Conservation (phyloP, 257 asterid genomes). For the Penstemon davidsonii region DNA sequence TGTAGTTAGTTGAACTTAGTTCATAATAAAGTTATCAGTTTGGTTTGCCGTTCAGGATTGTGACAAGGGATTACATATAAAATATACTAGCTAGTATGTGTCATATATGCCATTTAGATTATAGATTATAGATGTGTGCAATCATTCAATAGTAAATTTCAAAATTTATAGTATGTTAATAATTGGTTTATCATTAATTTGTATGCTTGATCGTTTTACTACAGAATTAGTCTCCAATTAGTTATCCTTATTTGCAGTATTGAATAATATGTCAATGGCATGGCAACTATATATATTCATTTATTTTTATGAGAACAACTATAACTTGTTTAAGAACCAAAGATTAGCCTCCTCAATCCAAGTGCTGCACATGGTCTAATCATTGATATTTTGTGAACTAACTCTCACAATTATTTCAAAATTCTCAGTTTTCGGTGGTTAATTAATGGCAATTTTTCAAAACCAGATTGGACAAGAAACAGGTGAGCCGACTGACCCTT, state of each 20-base stretch:
- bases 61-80: not conserved
- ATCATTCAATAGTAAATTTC: too few relatives aligned
- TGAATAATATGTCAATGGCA: not conserved
- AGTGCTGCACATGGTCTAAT: constrained; percentile 37
- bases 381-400: constrained; percentile 20
- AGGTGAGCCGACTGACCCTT: too few relatives aligned
- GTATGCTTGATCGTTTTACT: not conserved
- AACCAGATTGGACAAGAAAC: too few relatives aligned
- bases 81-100: not conserved
- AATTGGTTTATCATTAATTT: too few relatives aligned
- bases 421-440: not conserved
- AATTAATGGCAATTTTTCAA: not conserved
- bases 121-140: too few relatives aligned
- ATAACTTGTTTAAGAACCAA: not conserved
- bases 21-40: not conserved
- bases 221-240: not conserved
- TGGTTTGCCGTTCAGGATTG: not conserved
- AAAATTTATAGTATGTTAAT: too few relatives aligned
- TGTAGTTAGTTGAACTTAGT: not conserved
- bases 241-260: not conserved
- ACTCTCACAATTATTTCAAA: not conserved
- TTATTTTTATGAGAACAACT: too few relatives aligned
- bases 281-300: not conserved
- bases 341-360: constrained; percentile 21
- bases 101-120: too few relatives aligned